These are phyloP conservation scores for Xylariomycetidae sp. DNA, from an alignment of 2,329 filamentous ascomycete species.

Conservation along the genomic window DNA sequence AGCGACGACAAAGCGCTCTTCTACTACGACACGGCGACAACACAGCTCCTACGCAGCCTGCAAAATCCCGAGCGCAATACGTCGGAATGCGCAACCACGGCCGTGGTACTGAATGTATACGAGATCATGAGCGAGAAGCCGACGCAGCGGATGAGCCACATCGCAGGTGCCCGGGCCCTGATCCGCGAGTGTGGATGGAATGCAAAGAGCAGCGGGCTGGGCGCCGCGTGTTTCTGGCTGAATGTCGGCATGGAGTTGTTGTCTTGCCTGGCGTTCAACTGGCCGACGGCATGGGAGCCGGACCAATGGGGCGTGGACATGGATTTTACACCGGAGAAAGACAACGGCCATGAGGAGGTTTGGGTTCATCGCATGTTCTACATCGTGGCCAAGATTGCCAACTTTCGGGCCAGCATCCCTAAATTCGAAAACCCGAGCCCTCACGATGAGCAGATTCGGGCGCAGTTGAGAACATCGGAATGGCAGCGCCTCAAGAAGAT, in stretches of 20 bases:
- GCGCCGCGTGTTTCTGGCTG: slow-evolving; percentile 88
- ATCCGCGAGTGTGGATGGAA: slow-evolving; percentile 91
- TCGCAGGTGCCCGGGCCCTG: slow-evolving; percentile 75
- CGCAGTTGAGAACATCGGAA: slow-evolving; percentile 63
- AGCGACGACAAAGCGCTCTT: slow-evolving; percentile 72
- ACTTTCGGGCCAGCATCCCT: slow-evolving; percentile 71
- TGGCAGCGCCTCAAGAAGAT: slow-evolving; percentile 78
- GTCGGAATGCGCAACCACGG: slow-evolving; percentile 78
- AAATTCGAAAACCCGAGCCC: slow-evolving; percentile 55
- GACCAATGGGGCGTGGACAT: slow-evolving; percentile 87
- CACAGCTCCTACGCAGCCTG: slow-evolving; percentile 68
- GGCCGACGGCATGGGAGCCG: slow-evolving; percentile 82
- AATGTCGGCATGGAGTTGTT: slow-evolving; percentile 90
- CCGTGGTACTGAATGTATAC: slow-evolving; percentile 86
- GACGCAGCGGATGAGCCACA: slow-evolving; percentile 81
- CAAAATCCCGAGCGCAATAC: slow-evolving; percentile 83
- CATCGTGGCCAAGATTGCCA: slow-evolving; percentile 79
- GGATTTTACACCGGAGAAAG: slow-evolving; percentile 46
- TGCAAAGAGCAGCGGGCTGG: slow-evolving; percentile 71
- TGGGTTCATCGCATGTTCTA: slow-evolving; percentile 91
- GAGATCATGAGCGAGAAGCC: slow-evolving; percentile 85
- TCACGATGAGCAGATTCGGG: slow-evolving; percentile 58
- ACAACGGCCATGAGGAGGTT: slow-evolving; percentile 63
- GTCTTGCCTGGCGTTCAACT: slow-evolving; percentile 81
- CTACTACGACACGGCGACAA: slow-evolving; percentile 84